Evolutionary conservation across 2,329 filamentous ascomycete species (phyloP).

Genomic region (Gnomoniopsis smithogilvyi): DNA sequence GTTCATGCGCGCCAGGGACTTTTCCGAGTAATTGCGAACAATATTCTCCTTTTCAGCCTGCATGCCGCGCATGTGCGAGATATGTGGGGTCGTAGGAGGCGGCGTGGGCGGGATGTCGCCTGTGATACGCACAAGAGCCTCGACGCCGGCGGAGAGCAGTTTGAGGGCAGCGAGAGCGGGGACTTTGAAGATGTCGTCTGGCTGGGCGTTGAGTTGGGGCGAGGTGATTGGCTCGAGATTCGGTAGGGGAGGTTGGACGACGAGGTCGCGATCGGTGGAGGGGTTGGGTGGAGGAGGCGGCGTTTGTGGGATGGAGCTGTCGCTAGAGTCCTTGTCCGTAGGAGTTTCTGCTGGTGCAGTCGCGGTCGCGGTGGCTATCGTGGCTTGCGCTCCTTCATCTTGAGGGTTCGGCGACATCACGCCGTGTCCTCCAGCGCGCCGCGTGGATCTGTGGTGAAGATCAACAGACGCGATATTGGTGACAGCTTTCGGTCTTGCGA

Average conservation of each 20-base stretch:
- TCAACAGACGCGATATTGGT: background rate
- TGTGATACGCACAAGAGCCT: constrained; percentile 67
- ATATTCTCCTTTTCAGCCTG: constrained; percentile 61
- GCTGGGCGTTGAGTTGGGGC: constrained; percentile 28
- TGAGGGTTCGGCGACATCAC: constrained; percentile 17
- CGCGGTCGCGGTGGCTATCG: background rate
- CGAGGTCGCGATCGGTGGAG: constrained; percentile 33
- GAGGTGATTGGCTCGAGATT: constrained; percentile 25
- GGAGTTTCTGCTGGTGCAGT: background rate
- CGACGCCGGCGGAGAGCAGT: constrained; percentile 70
- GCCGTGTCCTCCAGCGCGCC: background rate
- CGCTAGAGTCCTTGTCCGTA: constrained; percentile 14
- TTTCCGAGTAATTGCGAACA: constrained; percentile 54
- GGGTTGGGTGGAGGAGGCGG: constrained; percentile 37
- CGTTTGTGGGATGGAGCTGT: constrained; percentile 26
- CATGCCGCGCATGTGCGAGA: constrained; percentile 64
- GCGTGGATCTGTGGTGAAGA: background rate
- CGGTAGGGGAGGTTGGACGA: constrained; percentile 16
- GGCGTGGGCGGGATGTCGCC: constrained; percentile 82
- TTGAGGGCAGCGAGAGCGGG: constrained; percentile 72
- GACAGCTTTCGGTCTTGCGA: background rate
- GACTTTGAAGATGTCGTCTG: constrained; percentile 70
- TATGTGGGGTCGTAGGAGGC: constrained; percentile 58
- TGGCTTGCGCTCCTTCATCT: constrained; percentile 3
- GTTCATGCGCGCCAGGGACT: constrained; percentile 44